phyloP scores from a whole-genome alignment of 176 grass and related monocot genomes.

The Carex myosuroides region DNA sequence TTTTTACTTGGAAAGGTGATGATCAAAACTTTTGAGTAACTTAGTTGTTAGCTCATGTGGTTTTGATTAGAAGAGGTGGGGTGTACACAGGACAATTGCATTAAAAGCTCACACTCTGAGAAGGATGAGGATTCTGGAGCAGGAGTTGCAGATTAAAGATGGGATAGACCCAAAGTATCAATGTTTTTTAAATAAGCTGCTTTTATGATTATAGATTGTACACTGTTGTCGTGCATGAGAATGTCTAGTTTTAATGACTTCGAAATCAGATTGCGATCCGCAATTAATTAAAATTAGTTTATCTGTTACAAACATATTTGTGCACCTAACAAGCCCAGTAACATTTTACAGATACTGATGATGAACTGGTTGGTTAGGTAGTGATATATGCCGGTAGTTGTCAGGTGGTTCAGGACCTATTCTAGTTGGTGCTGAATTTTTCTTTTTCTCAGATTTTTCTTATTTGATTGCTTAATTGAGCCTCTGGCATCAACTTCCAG shows the following conservation, averaged over 20 bases:
- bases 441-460: not conserved
- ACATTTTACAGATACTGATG: not conserved
- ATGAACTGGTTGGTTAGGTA: no score
- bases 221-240: not conserved
- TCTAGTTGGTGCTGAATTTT: not conserved
- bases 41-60: not conserved
- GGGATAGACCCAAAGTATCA: not conserved
- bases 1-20: not conserved
- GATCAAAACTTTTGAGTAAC: not conserved
- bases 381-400: not conserved
- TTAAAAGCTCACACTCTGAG: not conserved
- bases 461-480: not conserved
- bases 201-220: not conserved
- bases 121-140: not conserved
- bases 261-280: not conserved
- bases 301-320: not conserved
- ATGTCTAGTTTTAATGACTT: not conserved
- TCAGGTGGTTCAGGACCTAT: not conserved
- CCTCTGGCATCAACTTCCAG: not conserved
- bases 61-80: not conserved
- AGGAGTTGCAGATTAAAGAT: not conserved
- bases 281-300: not conserved
- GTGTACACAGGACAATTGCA: not conserved
- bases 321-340: not conserved
- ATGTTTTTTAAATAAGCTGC: not conserved